Conservation (phyloP, 108 stramenopile species). For the Skeletonema menzelii region DNA sequence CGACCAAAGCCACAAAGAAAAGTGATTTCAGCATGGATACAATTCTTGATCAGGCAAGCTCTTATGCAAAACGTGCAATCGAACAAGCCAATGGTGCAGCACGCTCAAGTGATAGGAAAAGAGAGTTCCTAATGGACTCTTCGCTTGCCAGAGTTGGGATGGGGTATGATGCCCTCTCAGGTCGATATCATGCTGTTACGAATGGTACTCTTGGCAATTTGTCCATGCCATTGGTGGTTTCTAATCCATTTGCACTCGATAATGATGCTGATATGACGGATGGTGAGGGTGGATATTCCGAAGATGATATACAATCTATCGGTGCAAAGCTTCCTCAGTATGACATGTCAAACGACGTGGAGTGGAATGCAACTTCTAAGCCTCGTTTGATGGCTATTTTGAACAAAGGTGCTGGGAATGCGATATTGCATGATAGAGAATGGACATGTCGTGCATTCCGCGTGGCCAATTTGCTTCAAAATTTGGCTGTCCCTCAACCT, state of each 20-base stretch:
- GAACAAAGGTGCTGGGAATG: conserved; percentile 71
- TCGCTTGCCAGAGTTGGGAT: conserved; percentile 15
- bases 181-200: not conserved
- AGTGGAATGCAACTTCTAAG: conserved; percentile 60
- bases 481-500: conserved; percentile 30
- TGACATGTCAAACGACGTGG: conserved; percentile 30
- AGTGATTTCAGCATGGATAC: conserved; percentile 59
- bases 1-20: conserved; percentile 6
- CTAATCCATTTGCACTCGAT: conserved; percentile 13
- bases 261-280: conserved; percentile 12
- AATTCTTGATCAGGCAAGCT: conserved; percentile 62
- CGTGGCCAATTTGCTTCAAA: conserved; percentile 62
- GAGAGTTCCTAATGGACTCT: conserved; percentile 59
- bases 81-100: conserved; percentile 57
- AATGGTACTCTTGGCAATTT: not conserved
- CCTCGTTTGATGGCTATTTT: conserved; percentile 68
- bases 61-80: conserved; percentile 55
- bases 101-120: conserved; percentile 46
- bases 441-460: conserved; percentile 66
- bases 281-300: conserved; percentile 9
- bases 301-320: conserved; percentile 23
- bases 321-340: not conserved
- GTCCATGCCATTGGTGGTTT: not conserved
- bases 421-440: conserved; percentile 69
- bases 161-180: not conserved